Evolutionary conservation across 2,329 filamentous ascomycete species (phyloP).

Genomic region (Orbilia ellipsospora): DNA sequence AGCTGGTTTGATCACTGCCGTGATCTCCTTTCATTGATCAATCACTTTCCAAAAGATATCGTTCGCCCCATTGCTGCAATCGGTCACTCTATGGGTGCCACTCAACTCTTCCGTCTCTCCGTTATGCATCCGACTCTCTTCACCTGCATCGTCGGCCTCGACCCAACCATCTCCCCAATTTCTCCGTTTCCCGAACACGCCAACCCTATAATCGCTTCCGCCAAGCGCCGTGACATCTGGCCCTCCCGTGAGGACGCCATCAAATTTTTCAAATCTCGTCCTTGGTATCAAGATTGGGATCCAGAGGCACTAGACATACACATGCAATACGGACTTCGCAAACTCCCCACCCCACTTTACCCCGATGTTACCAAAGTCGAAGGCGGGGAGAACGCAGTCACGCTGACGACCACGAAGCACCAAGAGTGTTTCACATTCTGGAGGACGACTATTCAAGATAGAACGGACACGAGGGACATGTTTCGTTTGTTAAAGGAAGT

Average conservation of each 20-base stretch:
- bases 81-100: slow-evolving; percentile 89
- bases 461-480: slow-evolving; percentile 68
- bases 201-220: slow-evolving; percentile 70
- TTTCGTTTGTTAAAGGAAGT: slow-evolving; percentile 71
- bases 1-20: slow-evolving; percentile 87
- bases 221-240: slow-evolving; percentile 82
- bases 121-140: slow-evolving; percentile 85
- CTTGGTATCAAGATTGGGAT: slow-evolving; percentile 87
- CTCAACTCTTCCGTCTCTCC: slow-evolving; percentile 65
- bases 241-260: slow-evolving; percentile 77
- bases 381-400: slow-evolving; percentile 67
- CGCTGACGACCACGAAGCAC: slow-evolving; percentile 83
- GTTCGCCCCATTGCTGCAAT: slow-evolving; percentile 84
- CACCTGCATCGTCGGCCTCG: slow-evolving; percentile 79
- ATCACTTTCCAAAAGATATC: slow-evolving; percentile 81
- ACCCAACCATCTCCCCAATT: slow-evolving; percentile 74
- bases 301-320: slow-evolving; percentile 79
- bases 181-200: slow-evolving; percentile 63
- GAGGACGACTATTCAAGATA: slow-evolving; percentile 65
- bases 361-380: slow-evolving; percentile 61
- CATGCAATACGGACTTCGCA: slow-evolving; percentile 79
- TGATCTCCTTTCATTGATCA: slow-evolving; percentile 86
- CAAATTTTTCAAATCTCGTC: slow-evolving; percentile 73
- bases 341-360: slow-evolving; percentile 73
- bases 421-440: slow-evolving; percentile 86